Evolutionary conservation across 495 filamentous ascomycete species (phyloP), one percentile per base, ranked within the genome.

Genomic region (Pyrenopolyporus hunteri): DNA sequence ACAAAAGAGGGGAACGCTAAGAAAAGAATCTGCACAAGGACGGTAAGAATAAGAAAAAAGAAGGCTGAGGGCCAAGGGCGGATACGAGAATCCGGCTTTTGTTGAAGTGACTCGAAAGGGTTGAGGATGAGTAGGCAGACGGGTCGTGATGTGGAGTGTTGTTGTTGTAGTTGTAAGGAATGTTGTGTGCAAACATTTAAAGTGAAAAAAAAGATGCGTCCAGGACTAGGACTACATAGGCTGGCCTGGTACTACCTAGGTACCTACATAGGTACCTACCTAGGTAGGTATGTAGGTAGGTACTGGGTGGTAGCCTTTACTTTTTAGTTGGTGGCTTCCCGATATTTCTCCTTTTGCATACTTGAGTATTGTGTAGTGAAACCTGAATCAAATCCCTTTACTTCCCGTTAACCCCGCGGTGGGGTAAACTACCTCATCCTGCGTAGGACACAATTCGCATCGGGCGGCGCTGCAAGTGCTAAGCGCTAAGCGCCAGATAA

Each of bases 331-430:
- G n/a, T 29, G 4, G 55, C 44, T 50, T 50, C 14, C 55, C 55
- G 60, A 64, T 57, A 55, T 64, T 64, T 59, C 48, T 64, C 61
- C 49, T 59, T 33, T 59, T 33, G 7, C 28, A 20, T 33, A 20
- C 7, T 11, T 49, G 17, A 33, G 5, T 29, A 29, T 9, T 29
- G 26, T 29, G 9, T 29, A 45, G n/a, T n/a, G n/a, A n/a, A n/a
- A n/a, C n/a, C n/a, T n/a, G n/a, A n/a, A 49, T 35, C 26, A 48
- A 51, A 47, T 47, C 37, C 37, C 57, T 37, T 56, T 53, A 40
- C 25, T 37, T 33, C 11, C 25, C 44, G 14, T 45, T 17, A 25
- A 66, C 63, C 63, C 63, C 63, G 63, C 63, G 43, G 57, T 48
- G 63, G 63, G 63, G 56, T 33, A n/a, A n/a, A n/a, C n/a, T n/a